Evolutionary conservation across 352 stramenopile genomes (phyloP).

Genomic region (Aphanomyces stellatus): DNA sequence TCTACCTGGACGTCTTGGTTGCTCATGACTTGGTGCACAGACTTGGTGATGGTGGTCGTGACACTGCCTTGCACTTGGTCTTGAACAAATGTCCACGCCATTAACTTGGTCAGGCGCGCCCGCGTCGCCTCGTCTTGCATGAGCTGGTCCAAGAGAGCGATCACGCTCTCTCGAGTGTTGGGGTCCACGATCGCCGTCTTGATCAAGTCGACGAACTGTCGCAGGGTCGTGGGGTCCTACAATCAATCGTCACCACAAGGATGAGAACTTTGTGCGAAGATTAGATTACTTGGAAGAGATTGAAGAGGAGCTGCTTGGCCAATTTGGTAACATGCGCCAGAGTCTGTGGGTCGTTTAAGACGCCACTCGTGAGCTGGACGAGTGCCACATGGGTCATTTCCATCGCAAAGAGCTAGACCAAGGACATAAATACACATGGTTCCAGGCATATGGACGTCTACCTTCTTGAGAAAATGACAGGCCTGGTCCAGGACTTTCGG

Average conservation of each 20-base stretch:
- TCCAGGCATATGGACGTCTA: slow-evolving; percentile 20
- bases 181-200: slow-evolving; percentile 39
- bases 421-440: slow-evolving; percentile 13
- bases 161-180: slow-evolving; percentile 34
- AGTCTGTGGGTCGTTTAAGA: slow-evolving; percentile 14
- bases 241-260: slow-evolving; percentile 35
- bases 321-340: slow-evolving; percentile 11
- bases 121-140: slow-evolving; percentile 49
- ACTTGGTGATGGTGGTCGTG: slow-evolving; percentile 39
- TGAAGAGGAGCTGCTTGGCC: slow-evolving; percentile 15
- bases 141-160: slow-evolving; percentile 50
- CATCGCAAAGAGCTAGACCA: slow-evolving; percentile 55
- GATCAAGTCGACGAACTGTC: slow-evolving; percentile 49
- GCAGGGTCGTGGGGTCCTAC: slow-evolving; percentile 44
- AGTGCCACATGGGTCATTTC: slow-evolving; percentile 49
- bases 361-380: background rate
- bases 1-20: slow-evolving; percentile 46
- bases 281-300: slow-evolving; percentile 1
- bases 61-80: slow-evolving; percentile 61
- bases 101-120: slow-evolving; percentile 44
- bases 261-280: slow-evolving; percentile 26
- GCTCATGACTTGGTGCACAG: slow-evolving; percentile 69
- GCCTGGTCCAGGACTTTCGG: slow-evolving; percentile 75
- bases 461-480: slow-evolving; percentile 58
- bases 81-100: slow-evolving; percentile 58